Conservation (phyloP, 1,139 yeast genomes). For the Candida sanyaensis region DNA sequence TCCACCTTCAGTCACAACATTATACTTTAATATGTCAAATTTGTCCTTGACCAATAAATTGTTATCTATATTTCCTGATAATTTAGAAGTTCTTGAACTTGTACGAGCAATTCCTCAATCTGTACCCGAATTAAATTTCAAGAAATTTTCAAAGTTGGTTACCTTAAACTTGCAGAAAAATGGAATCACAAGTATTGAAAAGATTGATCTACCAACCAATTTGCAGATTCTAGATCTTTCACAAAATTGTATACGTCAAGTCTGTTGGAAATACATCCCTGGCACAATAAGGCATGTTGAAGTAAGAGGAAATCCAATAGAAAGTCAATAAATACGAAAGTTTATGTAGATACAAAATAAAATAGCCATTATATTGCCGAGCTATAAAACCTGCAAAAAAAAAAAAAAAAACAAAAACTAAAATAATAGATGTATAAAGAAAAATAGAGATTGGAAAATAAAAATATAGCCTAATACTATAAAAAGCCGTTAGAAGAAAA, state of each 20-base stretch:
- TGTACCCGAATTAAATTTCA: neutral
- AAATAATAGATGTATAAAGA: neutral
- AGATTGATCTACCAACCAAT: neutral
- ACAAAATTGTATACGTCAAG: conserved; percentile 1
- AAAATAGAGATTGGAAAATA: neutral
- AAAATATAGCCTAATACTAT: neutral
- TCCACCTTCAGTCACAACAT: conserved; percentile 20
- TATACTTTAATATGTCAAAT: conserved; percentile 3
- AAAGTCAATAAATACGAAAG: neutral
- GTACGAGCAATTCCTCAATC: neutral
- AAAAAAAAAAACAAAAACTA: too few species aligned
- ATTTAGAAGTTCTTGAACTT: neutral
- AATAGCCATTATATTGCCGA: conserved; percentile 3
- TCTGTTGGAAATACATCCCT: neutral
- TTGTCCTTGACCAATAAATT: conserved; percentile 4
- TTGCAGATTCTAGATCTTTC: conserved; percentile 2
- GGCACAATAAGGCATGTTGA: neutral
- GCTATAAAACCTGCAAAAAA: neutral
- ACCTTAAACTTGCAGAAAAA: neutral
- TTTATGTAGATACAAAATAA: conserved; percentile 1
- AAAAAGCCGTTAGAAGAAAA: neutral
- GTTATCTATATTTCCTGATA: conserved; percentile 1
- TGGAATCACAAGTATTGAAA: conserved; percentile 1
- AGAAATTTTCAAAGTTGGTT: neutral
- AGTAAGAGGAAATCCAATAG: neutral